Evolutionary conservation across 2,329 filamentous ascomycete genomes (phyloP), one percentile per base, ranked within the genome.

Genomic region (Calonectria hawksworthii): DNA sequence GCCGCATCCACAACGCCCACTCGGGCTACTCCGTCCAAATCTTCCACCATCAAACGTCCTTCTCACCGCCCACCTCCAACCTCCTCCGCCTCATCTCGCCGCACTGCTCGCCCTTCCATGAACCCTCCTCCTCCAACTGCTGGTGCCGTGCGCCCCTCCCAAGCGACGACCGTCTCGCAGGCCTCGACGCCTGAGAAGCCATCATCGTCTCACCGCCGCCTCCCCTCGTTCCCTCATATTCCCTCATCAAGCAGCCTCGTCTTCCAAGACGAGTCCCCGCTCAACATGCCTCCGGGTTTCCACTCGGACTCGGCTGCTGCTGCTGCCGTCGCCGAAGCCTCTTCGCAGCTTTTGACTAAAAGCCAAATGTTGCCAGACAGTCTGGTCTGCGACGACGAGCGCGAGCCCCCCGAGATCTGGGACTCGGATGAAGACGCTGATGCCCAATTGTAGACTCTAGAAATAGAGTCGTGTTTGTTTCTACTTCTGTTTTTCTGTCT

Each of bases 301-400:
- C 61, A 66, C 38, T 75, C 56, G 6, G 34, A 34, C n/a, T 61
- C 56, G 13, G 56, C 56, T 51, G 74, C 74, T 13, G 77, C 75
- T 50, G 77, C 73, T 18, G 68, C 75, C 54, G 76, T 72, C 21
- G 68, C 74, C 23, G 75, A 68, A n/a, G 23, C 18, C 41, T 75
- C 81, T 23, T 90, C 89, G 11, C 88, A 92, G 81, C 83, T 91
- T 23, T 80, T 88, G 72, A 87, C 87, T 2, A 87, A 85, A 77
- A 91, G 89, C 75, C 89, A 91, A 81, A 86, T 90, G 83, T 82
- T 92, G 72, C 87, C 90, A 3, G 87, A 88, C 54, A 88, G 86
- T 73, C 81, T 89, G 70, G 28, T 88, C 10, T 77, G 81, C 36
- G 87, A 88, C 38, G 83, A 84, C 34, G 79, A 75, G 30, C 75